These are phyloP conservation scores for Cydonia oblonga DNA, from an alignment of 331 rosid species.

Conservation along the genomic window DNA sequence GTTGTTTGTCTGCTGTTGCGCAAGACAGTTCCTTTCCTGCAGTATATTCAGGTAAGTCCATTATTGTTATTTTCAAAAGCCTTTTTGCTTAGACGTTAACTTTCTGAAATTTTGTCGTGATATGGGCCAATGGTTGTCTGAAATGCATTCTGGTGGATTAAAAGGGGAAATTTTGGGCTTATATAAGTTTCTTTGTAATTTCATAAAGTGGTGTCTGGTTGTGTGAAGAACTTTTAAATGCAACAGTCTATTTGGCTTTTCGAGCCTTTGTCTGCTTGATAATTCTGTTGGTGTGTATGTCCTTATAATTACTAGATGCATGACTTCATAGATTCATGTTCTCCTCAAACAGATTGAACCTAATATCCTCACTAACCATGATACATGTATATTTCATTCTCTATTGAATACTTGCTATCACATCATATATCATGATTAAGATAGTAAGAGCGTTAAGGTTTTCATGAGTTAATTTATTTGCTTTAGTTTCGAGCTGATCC, in stretches of 20 bases:
- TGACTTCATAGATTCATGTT: neutral
- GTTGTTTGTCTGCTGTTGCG: slow-evolving; percentile 89
- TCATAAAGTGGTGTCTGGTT: neutral
- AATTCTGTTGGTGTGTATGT: neutral
- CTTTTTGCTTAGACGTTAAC: neutral
- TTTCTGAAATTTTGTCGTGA: neutral
- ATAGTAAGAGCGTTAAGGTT: neutral
- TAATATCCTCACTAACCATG: neutral
- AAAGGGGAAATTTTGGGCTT: neutral
- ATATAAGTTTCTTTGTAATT: neutral
- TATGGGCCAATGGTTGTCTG: neutral
- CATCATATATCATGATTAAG: neutral
- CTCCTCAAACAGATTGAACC: neutral
- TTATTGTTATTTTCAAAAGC: neutral
- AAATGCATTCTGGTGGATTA: neutral
- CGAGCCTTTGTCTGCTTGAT: neutral
- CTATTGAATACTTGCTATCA: neutral
- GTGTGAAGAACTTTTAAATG: too few species aligned
- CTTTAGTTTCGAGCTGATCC: slow-evolving; percentile 17
- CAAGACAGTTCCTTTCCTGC: slow-evolving; percentile 88
- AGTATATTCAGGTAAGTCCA: slow-evolving; percentile 74
- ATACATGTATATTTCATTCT: neutral
- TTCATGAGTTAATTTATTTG: neutral
- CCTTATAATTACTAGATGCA: neutral
- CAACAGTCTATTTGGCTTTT: neutral